phyloP scores from a whole-genome alignment of 257 asterid genomes.

The Solanum corneliomulleri region DNA sequence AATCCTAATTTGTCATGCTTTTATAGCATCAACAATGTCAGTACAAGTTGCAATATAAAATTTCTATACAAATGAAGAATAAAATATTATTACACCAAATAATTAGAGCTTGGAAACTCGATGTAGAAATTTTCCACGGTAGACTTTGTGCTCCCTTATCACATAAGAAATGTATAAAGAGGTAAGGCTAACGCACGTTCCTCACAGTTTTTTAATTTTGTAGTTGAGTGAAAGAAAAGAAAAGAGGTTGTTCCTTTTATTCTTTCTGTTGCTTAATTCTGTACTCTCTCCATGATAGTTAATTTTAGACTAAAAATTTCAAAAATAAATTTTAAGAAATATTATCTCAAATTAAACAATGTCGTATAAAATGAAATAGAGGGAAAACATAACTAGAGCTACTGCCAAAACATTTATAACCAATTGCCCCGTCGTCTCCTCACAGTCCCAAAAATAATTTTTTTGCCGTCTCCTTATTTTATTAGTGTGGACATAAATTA shows the following conservation, averaged over 20 bases:
- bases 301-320: too few species aligned
- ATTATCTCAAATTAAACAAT: too few species aligned
- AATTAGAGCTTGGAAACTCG: background rate
- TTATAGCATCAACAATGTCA: background rate
- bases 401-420: too few species aligned
- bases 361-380: too few species aligned
- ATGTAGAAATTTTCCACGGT: background rate
- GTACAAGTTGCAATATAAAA: background rate
- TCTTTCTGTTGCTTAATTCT: too few species aligned
- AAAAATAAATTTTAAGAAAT: too few species aligned
- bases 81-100: background rate
- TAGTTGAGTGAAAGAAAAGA: background rate
- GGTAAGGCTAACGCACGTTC: background rate
- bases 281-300: too few species aligned
- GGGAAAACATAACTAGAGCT: too few species aligned
- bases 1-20: background rate
- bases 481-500: background rate
- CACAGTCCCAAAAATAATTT: too few species aligned
- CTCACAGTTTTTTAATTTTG: too few species aligned
- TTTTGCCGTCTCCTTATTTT: too few species aligned
- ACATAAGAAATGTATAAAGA: background rate
- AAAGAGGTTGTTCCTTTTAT: background rate
- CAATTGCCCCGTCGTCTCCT: too few species aligned
- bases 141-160: background rate
- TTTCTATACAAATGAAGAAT: background rate